Percentiles rank a stretch among this genome's conserved stretches.
These are phyloP conservation scores for Penicillium capsulatum DNA, from an alignment of 2,329 filamentous ascomycete species.

Conservation along the genomic window DNA sequence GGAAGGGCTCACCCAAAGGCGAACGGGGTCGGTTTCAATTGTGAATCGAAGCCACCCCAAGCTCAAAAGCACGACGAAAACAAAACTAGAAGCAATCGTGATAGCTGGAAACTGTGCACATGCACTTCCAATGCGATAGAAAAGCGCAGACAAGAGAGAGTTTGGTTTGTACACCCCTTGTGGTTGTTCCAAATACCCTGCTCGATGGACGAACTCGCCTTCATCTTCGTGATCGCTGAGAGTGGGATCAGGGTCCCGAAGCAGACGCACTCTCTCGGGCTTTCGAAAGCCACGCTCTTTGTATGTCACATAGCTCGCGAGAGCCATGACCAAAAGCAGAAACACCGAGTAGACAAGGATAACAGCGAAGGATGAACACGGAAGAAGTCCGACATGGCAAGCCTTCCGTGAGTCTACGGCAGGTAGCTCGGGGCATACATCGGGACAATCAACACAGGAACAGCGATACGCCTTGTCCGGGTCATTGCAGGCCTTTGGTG, in stretches of 20 bases:
- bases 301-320: slow-evolving; percentile 72
- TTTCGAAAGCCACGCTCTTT: slow-evolving; percentile 68
- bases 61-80: slow-evolving; percentile 74
- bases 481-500: slow-evolving; percentile 82
- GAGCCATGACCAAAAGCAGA: slow-evolving; percentile 61
- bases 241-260: slow-evolving; percentile 70
- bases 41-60: slow-evolving; percentile 83
- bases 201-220: slow-evolving; percentile 72
- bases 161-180: slow-evolving; percentile 80
- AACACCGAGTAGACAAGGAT: slow-evolving; percentile 80
- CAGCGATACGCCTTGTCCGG: slow-evolving; percentile 81
- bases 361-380: slow-evolving; percentile 88
- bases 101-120: slow-evolving; percentile 80
- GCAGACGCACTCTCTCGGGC: slow-evolving; percentile 75
- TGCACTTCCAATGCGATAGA: slow-evolving; percentile 72
- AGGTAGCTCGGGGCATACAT: slow-evolving; percentile 77
- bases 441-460: slow-evolving; percentile 87
- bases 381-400: slow-evolving; percentile 82
- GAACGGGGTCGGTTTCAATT: slow-evolving; percentile 85
- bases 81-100: slow-evolving; percentile 71
- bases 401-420: slow-evolving; percentile 64
- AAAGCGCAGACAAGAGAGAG: slow-evolving; percentile 72
- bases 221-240: slow-evolving; percentile 88
- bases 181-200: slow-evolving; percentile 72
- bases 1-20: slow-evolving; percentile 92